Evolutionary conservation across 208 protist species (phyloP).

Genomic region (Giardia duodenalis): DNA sequence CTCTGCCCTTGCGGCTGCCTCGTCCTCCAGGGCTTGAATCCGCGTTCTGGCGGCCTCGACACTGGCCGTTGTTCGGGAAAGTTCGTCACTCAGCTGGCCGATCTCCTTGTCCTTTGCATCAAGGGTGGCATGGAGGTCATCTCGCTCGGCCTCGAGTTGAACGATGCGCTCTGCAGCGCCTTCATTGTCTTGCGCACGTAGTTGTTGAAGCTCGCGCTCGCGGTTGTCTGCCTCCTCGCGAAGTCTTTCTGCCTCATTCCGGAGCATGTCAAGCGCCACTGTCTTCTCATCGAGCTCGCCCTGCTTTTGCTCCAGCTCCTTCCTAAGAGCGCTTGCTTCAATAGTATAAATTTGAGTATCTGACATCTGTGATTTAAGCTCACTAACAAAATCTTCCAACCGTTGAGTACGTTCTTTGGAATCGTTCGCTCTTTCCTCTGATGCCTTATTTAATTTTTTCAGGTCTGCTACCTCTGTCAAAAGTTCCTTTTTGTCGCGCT

Average conservation of each 20-base stretch:
- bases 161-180: background rate
- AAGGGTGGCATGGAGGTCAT: background rate
- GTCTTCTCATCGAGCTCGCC: background rate
- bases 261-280: background rate
- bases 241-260: background rate
- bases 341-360: no score
- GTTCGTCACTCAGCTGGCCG: background rate
- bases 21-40: background rate
- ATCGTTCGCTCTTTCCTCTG: background rate
- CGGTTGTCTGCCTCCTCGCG: background rate
- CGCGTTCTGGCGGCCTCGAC: background rate
- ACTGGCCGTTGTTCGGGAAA: background rate
- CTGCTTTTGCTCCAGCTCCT: no score
- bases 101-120: background rate
- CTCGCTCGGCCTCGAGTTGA: background rate
- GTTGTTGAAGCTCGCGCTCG: background rate
- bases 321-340: no score
- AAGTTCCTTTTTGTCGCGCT: background rate
- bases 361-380: no score
- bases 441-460: background rate
- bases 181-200: background rate
- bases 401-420: background rate
- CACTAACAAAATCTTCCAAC: background rate
- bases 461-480: background rate
- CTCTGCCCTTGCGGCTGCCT: background rate